Evolutionary conservation across 768 basidiomycete genomes (phyloP), one percentile per base, ranked within the genome.

Genomic region (Kwoniella heveanensis): DNA sequence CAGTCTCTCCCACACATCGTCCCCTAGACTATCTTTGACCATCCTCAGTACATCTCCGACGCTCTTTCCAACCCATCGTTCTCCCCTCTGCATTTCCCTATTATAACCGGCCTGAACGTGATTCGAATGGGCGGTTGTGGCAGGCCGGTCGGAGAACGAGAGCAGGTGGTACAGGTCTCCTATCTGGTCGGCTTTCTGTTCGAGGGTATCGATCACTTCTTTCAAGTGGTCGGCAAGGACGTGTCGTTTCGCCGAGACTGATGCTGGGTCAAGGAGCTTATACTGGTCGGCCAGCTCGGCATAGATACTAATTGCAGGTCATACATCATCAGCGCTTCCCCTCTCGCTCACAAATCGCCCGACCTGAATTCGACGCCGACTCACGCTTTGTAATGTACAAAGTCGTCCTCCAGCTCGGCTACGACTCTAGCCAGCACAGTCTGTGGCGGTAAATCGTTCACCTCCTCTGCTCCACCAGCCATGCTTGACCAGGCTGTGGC

Each of bases 171-270:
- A 94, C 25, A 96, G 80, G 0, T 89, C 86, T n/a, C 92, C 89
- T 62, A 97, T 94, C 79, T 95, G 92, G 81, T 95, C 90, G 24
- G 92, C 92, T 91, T 94, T 97, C 71, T 88, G 86, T 73, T 98
- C 96, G 39, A 99, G 83, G 49, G 90, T 83, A 77, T 95, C 91
- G 51, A 98, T 91, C 8, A 97, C 91, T 72, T 96, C 92, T 30
- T 86, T 87, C 59, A 99, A 83, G 77, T 95, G 95, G 61, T 87
- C 85, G 0, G 94, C 92, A 21, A 97, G 83, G n/a, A 89, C 84
- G 64, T 90, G 90, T 32, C 96, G 84, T 77, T 90, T 91, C 22
- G 84, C 84, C 1, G 89, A 87, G 71, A 92, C 87, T 2, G 89
- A 88, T 0, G 86, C 88, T 1, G 92, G 86, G 73, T 93, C 90